Evolutionary conservation across 768 basidiomycete genomes (phyloP), one percentile per base, ranked within the genome.

Genomic region (Trametes sanguinea): DNA sequence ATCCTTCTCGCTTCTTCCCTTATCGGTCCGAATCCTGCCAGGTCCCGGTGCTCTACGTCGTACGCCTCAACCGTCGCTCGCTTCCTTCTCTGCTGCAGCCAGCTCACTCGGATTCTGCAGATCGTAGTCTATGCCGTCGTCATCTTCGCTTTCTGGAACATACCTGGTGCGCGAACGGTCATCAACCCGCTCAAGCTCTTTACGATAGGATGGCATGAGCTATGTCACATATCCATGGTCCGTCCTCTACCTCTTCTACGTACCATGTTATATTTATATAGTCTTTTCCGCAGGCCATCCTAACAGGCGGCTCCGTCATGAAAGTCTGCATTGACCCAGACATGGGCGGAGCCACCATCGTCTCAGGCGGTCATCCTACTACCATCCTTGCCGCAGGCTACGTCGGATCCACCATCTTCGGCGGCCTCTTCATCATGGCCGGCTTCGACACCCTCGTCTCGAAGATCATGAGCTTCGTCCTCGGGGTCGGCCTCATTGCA

Each of bases 391-490:
- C 87, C 9, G 82, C 92, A 8, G 92, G 93, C 30, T 95, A 95
- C 73, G 71, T 94, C 37, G 93, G 93, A 17, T 93, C 91, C 10
- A 86, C 89, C 8, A 73, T 94, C 9, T 79, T 95, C 29, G 93
- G 93, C 16, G 93, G 88, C 4, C 78, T 88, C n/a, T 89, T 95
- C 67, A 81, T 94, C 27, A 78, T 94, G 30, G 90, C 87, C 42
- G 91, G 91, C 16, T 95, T 91, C 79, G 89, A 94, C 72, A 94
- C 90, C 2, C 84, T 96, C 16, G 90, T 93, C 11, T 89, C 94
- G 37, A 98, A 98, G 75, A 85, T 97, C 60, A 84, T 94, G 74
- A 95, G 94, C 76, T 94, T 95, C 68, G 87, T 95, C 54, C 82
- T 96, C 53, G 95, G 86, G 37, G 81, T 97, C 37, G 95, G 94